A percentile compares a stretch with the other conserved stretches of the same genome.
phyloP scores from a whole-genome alignment of 2,329 filamentous ascomycete species.

The Blastomyces silverae region DNA sequence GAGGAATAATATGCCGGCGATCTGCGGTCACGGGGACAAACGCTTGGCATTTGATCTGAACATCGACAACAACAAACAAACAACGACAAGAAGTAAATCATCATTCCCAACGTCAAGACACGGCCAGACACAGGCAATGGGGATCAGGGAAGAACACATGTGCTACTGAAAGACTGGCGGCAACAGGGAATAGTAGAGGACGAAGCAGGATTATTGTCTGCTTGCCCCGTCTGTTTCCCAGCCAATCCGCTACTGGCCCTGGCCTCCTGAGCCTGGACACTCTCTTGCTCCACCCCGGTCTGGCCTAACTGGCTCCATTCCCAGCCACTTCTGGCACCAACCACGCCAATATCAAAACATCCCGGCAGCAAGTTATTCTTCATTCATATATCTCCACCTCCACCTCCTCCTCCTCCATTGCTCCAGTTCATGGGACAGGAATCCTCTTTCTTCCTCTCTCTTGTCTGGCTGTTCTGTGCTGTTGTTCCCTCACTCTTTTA shows the following conservation, averaged over 20 bases:
- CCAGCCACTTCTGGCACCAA: constrained; percentile 11
- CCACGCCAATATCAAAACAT: neutral
- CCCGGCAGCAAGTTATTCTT: neutral
- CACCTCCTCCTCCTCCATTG: neutral
- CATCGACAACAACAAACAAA: too few species aligned
- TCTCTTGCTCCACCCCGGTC: neutral
- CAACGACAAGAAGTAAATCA: neutral
- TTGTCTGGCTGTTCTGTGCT: neutral
- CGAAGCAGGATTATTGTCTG: neutral
- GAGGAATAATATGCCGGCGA: neutral
- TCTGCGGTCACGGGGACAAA: neutral
- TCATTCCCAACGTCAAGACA: neutral
- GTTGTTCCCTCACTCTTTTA: neutral
- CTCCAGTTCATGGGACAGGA: neutral
- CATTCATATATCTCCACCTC: neutral
- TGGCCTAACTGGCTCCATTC: neutral
- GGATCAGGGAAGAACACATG: neutral
- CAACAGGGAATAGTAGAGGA: neutral
- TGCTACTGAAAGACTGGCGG: neutral
- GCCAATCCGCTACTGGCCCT: constrained; percentile 6
- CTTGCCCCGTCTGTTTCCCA: neutral
- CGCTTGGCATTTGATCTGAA: neutral
- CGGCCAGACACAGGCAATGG: neutral
- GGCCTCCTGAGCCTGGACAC: too few species aligned
- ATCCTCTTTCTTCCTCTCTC: neutral